These are phyloP conservation scores for Leccinum subfulvum DNA, from an alignment of 1,284 basidiomycete genomes.

Conservation along the genomic window DNA sequence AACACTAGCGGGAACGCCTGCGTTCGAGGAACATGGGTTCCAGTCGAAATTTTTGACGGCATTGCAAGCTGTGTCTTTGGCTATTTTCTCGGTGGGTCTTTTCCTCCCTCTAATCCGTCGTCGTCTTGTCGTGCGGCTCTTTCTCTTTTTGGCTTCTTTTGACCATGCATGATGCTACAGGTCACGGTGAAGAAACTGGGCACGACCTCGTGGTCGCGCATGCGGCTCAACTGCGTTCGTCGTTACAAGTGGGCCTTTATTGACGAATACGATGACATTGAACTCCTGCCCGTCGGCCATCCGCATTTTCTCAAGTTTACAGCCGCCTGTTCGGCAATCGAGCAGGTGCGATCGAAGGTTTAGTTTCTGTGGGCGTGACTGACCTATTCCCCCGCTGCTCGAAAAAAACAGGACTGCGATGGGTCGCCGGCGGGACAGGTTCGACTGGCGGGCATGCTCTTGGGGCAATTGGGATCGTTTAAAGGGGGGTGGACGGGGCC, in stretches of 20 bases:
- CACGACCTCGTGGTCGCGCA: constrained; percentile 34
- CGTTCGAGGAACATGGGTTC: constrained; percentile 48
- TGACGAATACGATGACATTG: constrained; percentile 49
- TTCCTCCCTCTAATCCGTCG: constrained; percentile 12
- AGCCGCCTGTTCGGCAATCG: constrained; percentile 34
- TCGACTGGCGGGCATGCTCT: constrained; percentile 40
- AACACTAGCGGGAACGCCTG: constrained; percentile 34
- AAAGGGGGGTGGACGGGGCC: constrained; percentile 36
- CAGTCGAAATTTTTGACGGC: constrained; percentile 51
- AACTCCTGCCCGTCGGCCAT: constrained; percentile 39
- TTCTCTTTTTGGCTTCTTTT: not conserved
- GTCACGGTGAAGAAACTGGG: constrained; percentile 36
- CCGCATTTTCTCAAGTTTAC: constrained; percentile 48
- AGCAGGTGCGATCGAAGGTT: constrained; percentile 30
- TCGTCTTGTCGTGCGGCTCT: not conserved
- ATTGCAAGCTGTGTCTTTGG: constrained; percentile 50
- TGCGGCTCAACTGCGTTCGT: constrained; percentile 50
- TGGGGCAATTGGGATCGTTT: constrained; percentile 33
- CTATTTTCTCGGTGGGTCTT: constrained; percentile 43
- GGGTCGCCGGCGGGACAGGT: constrained; percentile 35
- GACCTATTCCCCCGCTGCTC: not conserved
- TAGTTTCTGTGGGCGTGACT: not conserved
- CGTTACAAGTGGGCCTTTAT: constrained; percentile 76
- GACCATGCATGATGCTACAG: constrained; percentile 15
- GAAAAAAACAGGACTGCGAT: not conserved